Evolutionary conservation across 345 rosid genomes (phyloP).

Genomic region (Corymbia maculata): DNA sequence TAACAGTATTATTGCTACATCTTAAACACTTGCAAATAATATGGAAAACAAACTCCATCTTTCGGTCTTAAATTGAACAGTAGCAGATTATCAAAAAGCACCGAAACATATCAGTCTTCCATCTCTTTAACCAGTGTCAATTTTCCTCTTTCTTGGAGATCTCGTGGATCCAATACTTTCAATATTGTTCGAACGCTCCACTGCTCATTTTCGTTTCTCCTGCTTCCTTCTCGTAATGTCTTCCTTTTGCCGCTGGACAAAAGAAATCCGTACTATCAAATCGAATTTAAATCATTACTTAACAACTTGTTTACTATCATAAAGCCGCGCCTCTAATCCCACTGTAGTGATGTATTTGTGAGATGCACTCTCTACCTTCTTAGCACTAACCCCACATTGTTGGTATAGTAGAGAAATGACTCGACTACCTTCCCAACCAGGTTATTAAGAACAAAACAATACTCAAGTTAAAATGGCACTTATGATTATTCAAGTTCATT

Average conservation of each 20-base stretch:
- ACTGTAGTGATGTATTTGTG: too few species aligned
- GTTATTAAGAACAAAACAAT: too few species aligned
- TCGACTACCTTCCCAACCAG: too few species aligned
- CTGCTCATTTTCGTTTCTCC: not conserved
- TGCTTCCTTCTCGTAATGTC: not conserved
- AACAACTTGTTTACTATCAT: not conserved
- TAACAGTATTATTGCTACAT: not conserved
- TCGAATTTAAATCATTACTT: not conserved
- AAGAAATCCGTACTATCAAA: not conserved
- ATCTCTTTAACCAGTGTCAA: not conserved
- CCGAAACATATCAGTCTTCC: not conserved
- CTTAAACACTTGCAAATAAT: not conserved
- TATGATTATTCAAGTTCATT: not conserved
- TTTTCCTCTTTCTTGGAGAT: not conserved
- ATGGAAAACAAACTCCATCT: not conserved
- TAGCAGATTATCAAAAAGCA: not conserved
- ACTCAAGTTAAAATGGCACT: not conserved
- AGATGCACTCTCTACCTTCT: too few species aligned
- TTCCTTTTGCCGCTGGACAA: not conserved
- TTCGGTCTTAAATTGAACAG: not conserved
- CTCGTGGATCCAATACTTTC: not conserved
- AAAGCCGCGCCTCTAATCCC: not conserved
- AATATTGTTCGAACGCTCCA: not conserved
- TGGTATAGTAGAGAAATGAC: too few species aligned
- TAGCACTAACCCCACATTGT: too few species aligned